Evolutionary conservation across 2,329 filamentous ascomycete genomes (phyloP).

Genomic region (Dothiorella sarmentorum): DNA sequence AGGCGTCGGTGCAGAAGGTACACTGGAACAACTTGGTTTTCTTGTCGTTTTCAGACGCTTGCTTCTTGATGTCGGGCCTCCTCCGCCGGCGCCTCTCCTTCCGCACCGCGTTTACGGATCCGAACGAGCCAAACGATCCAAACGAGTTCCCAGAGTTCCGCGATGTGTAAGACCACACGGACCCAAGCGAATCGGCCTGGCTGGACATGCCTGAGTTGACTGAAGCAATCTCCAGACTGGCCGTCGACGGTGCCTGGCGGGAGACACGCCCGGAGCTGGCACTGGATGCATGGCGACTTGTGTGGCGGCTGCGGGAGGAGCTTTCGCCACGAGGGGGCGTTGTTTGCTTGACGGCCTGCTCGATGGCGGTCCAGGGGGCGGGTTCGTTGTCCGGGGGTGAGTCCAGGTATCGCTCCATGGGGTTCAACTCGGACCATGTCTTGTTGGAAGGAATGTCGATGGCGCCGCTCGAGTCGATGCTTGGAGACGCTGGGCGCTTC

Average conservation of each 20-base stretch:
- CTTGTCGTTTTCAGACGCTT: neutral
- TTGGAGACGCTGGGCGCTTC: constrained; percentile 66
- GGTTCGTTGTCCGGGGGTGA: constrained; percentile 68
- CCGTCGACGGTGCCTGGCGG: constrained; percentile 50
- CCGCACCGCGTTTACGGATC: constrained; percentile 37
- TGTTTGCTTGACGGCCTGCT: constrained; percentile 52
- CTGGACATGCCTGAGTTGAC: constrained; percentile 50
- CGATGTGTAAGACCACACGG: constrained; percentile 56
- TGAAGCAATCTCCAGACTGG: constrained; percentile 51
- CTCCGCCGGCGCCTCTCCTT: constrained; percentile 58
- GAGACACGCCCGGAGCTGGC: constrained; percentile 47
- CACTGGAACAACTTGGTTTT: constrained; percentile 31
- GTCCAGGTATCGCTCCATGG: constrained; percentile 66
- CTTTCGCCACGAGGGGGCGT: constrained; percentile 32
- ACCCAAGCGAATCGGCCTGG: constrained; percentile 49
- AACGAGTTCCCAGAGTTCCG: constrained; percentile 55
- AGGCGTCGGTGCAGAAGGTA: constrained; percentile 39
- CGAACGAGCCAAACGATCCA: constrained; percentile 21
- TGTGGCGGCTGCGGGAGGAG: constrained; percentile 35
- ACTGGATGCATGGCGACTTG: constrained; percentile 49
- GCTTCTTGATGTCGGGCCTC: constrained; percentile 28
- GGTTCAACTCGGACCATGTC: constrained; percentile 58
- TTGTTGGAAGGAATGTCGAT: constrained; percentile 71
- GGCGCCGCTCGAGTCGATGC: constrained; percentile 55
- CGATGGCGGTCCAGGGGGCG: constrained; percentile 61